Percentiles rank a stretch among this genome's conserved stretches.
Conservation (phyloP, 768 basidiomycete genomes). For the Chiua virens region DNA sequence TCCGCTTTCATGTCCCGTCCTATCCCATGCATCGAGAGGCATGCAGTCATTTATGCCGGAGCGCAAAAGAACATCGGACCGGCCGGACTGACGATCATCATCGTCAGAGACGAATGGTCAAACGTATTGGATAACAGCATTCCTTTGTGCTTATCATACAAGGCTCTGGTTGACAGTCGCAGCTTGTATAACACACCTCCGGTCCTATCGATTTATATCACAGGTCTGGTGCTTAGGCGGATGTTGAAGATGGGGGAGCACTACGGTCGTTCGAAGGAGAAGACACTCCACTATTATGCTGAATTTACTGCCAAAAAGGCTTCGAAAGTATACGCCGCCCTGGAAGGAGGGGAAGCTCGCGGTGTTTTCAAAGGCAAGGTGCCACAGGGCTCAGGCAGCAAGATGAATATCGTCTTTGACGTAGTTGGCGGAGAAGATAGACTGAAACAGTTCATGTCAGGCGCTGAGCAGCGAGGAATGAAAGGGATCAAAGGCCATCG, state of each 20-base stretch:
- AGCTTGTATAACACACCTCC: constrained; percentile 94
- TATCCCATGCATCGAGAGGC: constrained; percentile 83
- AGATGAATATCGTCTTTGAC: constrained; percentile 95
- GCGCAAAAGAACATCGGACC: constrained; percentile 99
- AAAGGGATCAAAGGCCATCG: constrained; percentile 91
- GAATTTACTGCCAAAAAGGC: constrained; percentile 70
- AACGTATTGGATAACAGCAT: constrained; percentile 66
- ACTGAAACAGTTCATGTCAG: constrained; percentile 74
- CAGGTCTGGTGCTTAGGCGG: constrained; percentile 78
- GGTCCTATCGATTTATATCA: constrained; percentile 87
- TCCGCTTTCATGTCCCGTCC: constrained; percentile 96
- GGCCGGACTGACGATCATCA: constrained; percentile 87
- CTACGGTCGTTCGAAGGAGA: constrained; percentile 36
- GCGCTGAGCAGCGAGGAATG: constrained; percentile 78
- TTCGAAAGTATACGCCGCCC: constrained; percentile 67
- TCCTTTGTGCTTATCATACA: constrained; percentile 81
- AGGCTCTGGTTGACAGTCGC: constrained; percentile 69
- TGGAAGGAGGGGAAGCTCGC: constrained; percentile 68
- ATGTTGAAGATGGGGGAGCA: constrained; percentile 41
- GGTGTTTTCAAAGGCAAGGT: constrained; percentile 77
- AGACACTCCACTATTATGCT: constrained; percentile 67
- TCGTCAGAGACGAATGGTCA: constrained; percentile 92
- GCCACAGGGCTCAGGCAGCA: constrained; percentile 72
- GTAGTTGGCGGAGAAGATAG: constrained; percentile 70
- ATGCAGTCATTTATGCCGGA: constrained; percentile 94